Conservation (phyloP, 805 yeast species). For the Metschnikowia amazonensis region DNA sequence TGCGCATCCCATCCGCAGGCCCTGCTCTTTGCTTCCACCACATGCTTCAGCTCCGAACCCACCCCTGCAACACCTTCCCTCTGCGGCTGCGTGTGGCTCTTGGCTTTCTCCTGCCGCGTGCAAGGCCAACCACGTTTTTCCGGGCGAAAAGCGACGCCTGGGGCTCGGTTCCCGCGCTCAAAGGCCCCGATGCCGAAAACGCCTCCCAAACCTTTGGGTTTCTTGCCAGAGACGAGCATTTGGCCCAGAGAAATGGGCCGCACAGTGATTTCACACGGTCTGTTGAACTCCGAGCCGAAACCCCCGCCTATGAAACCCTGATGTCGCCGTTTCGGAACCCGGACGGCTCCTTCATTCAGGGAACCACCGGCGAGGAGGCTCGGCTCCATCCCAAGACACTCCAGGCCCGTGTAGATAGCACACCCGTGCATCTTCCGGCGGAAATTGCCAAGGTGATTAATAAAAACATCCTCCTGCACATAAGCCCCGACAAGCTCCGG, state of each 20-base stretch:
- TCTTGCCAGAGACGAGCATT: conserved; percentile 21
- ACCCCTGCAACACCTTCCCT: neutral
- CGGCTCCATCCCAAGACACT: conserved; percentile 58
- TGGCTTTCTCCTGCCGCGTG: neutral
- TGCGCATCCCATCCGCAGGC: neutral
- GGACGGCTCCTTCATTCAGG: conserved; percentile 42
- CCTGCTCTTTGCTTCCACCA: neutral
- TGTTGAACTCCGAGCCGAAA: conserved; percentile 3
- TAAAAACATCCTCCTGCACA: conserved; percentile 56
- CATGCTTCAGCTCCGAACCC: conserved; percentile 4
- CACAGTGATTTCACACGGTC: conserved; percentile 5
- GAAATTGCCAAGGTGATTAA: conserved; percentile 55
- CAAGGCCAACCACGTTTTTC: neutral
- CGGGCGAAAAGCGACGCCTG: conserved; percentile 1
- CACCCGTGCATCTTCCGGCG: conserved; percentile 53
- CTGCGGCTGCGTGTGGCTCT: neutral
- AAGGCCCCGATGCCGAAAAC: neutral
- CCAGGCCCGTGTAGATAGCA: conserved; percentile 50
- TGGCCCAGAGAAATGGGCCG: conserved; percentile 9
- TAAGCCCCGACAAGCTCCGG: conserved; percentile 61
- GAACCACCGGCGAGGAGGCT: conserved; percentile 46
- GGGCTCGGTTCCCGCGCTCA: neutral
- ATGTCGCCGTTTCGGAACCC: conserved; percentile 34
- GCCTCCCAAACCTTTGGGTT: conserved; percentile 2
- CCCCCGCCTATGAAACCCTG: conserved; percentile 7